Base-by-base conservation (phyloP, 2,329 filamentous ascomycete genomes). In the Phaeophleospora eucalypticola region DNA sequence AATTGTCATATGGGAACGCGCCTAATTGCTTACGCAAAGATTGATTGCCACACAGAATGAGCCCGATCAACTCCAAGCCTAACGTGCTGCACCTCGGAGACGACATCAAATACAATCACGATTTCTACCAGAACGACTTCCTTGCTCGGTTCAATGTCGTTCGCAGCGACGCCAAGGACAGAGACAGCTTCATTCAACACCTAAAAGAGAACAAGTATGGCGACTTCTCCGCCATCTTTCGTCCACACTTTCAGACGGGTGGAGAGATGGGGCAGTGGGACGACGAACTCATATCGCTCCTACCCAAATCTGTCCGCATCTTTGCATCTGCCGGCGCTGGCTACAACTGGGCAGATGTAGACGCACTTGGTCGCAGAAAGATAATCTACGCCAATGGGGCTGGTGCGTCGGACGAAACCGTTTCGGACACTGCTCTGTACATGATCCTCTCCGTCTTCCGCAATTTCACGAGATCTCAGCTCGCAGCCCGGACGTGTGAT, bases 341-440 rank as follows among this genome's bases (percentile, higher is more conserved):
- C 2, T 83, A 78, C 61, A 79, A 83, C 61, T 82, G 79, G 78
- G 78, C 76, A 4, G 75, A 83, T 62, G 76, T 77, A 29, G 72
- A 78, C 57, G 63, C 78, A 1, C 62, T 88, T 45, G 84, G 78
- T 1, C 70, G 78, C 51, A 74, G 74, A 62, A 83, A 80, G 34
- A 79, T 86, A 53, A 66, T 82, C 41, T 88, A 87, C 68, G 87
- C 84, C 71, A 87, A 88, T 67, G 77, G 80, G 2, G 84, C 83
- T 1, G 75, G 80, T 2, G 82, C 84, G 0, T 83, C 82, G 19
- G 81, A 82, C 14, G 84, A 88, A 58, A 80, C 84, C 1, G 84
- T 87, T 2, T 83, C 84, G 41, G 85, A 88, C 64, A 80, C 86
- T 52, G 80, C 82, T n/a, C 71, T 86, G 29, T 82, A 81, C 57